Evolutionary conservation across 2,329 filamentous ascomycete species (phyloP), one percentile per base, ranked within the genome.

Genomic region (Graphilbum sp.): DNA sequence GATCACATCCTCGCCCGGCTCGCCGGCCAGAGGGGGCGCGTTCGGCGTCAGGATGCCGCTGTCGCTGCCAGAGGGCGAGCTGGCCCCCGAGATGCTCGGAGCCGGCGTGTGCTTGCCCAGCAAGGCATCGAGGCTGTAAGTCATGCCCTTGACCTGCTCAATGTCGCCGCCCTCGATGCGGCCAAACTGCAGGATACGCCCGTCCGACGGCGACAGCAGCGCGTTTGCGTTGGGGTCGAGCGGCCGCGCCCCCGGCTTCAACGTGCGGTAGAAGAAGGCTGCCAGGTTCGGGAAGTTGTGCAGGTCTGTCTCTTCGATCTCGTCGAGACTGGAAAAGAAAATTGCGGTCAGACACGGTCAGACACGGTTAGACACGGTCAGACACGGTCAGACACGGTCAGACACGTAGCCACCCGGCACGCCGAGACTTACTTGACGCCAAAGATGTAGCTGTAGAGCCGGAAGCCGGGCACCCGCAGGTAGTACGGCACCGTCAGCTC

Each of bases 121-220:
- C 2, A 98, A 69, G 8, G 90, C 87, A 54, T 98, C 90, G 39
- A 98, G 72, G 47, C 79, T 93, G 60, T 98, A 98, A 1, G 90
- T 98, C 69, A 98, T 90, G 43, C 90, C 90, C 61, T 98, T 98
- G 46, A 98, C 88, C 61, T 98, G 90, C 57, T 98, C 90, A 32
- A 98, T 92, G 52, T 95, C 85, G 35, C 88, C 87, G 50, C 87
- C 76, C 51, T 92, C 80, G 41, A 98, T 95, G 49, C 76, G 77
- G 11, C 90, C 90, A 49, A 86, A 95, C 50, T 96, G 88, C 20
- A 98, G 71, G 34, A 98, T 71, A 45, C 81, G 80, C 34, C 90
- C 90, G 55, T 98, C 90, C 5, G 90, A 75, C 1, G 90, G 92
- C 1, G 85, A 90, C 8, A 96, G 63, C 5, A 98, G 62, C 10